These are phyloP conservation scores for Cronartium quercuum DNA, from an alignment of 1,284 basidiomycete species.

Conservation along the genomic window DNA sequence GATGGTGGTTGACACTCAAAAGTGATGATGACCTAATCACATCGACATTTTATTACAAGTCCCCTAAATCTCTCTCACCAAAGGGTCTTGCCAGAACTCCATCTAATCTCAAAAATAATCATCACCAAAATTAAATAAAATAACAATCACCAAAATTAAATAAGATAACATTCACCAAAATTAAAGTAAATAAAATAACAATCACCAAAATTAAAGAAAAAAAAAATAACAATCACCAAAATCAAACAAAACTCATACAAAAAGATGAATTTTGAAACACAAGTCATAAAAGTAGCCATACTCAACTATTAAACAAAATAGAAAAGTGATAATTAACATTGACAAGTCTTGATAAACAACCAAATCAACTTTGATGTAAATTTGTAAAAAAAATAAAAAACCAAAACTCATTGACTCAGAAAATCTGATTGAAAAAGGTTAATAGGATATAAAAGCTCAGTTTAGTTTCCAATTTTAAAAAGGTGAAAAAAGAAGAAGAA, in stretches of 20 bases:
- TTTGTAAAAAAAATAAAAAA: background rate
- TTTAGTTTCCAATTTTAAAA: background rate
- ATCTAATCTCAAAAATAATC: background rate
- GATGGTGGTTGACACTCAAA: no score
- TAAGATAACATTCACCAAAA: background rate
- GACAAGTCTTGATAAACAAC: background rate
- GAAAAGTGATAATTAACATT: background rate
- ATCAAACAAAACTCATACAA: background rate
- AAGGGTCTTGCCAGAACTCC: background rate
- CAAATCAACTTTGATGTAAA: background rate
- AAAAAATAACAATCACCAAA: background rate
- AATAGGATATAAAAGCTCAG: background rate
- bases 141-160: background rate
- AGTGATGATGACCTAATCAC: background rate
- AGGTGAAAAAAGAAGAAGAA: background rate
- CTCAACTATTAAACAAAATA: background rate
- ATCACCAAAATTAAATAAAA: constrained; percentile 1
- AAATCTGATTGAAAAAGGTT: background rate
- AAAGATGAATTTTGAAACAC: background rate
- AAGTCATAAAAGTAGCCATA: background rate
- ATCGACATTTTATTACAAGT: background rate
- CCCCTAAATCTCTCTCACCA: no score
- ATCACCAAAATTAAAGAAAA: background rate
- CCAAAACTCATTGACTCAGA: background rate
- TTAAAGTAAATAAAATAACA: constrained; percentile 3